Evolutionary conservation across 2,329 filamentous ascomycete genomes (phyloP).

Genomic region (Diaporthe citriasiana): DNA sequence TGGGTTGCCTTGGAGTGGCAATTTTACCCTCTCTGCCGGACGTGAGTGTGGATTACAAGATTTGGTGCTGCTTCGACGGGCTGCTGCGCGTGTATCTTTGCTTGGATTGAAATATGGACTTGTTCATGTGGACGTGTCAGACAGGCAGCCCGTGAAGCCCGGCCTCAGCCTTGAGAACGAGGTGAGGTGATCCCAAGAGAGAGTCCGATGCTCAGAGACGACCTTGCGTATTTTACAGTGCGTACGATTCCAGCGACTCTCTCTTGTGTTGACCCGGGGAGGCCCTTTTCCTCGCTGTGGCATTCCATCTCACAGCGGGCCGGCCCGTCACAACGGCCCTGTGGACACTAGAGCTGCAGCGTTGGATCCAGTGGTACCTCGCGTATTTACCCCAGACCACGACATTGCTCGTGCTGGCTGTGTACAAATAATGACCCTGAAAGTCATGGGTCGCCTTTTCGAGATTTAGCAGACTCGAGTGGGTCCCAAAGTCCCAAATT

Average conservation of each 20-base stretch:
- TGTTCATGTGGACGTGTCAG: neutral
- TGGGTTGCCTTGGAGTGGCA: constrained; percentile 1
- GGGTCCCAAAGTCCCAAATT: neutral
- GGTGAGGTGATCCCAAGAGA: neutral
- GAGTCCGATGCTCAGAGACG: too few species aligned
- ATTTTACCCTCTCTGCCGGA: neutral
- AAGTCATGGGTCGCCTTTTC: neutral
- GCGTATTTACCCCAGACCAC: neutral
- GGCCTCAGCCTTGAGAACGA: neutral
- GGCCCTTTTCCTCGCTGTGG: neutral
- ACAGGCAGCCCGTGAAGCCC: neutral
- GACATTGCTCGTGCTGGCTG: neutral
- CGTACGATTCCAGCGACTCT: constrained; percentile 2
- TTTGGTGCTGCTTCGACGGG: neutral
- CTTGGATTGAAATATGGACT: neutral
- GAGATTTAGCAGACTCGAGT: neutral
- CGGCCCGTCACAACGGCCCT: constrained; percentile 19
- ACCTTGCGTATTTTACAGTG: constrained; percentile 7
- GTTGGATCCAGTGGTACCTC: neutral
- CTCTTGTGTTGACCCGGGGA: neutral
- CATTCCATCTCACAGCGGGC: constrained; percentile 16
- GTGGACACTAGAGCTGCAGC: neutral
- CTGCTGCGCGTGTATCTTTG: neutral
- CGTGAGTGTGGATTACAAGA: neutral
- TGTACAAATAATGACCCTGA: neutral